Percentiles rank a stretch among this genome's conserved stretches.
These are phyloP conservation scores for Corylus avellana DNA, from an alignment of 306 rosid genomes.

Conservation along the genomic window DNA sequence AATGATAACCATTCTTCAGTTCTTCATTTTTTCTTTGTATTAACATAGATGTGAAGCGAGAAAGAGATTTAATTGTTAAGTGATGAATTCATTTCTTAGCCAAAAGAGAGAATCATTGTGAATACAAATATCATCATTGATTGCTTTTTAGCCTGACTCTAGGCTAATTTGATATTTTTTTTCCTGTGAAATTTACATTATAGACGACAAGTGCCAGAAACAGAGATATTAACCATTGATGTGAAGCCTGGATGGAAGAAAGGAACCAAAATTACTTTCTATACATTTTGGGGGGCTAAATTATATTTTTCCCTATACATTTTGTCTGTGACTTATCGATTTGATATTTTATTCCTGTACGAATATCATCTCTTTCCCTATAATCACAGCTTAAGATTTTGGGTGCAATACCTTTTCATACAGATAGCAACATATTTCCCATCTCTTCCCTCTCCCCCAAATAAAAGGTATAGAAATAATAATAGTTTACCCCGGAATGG, in stretches of 20 bases:
- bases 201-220: constrained; percentile 59
- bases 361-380: too few relatives aligned
- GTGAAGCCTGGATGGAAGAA: constrained; percentile 97
- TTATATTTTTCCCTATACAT: too few relatives aligned
- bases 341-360: too few relatives aligned
- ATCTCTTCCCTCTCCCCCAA: not conserved
- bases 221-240: constrained; percentile 79
- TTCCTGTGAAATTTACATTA: not conserved
- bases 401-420: too few relatives aligned
- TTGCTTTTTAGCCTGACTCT: not conserved
- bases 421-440: too few relatives aligned
- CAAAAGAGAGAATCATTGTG: not conserved
- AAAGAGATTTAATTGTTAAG: not conserved
- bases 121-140: not conserved
- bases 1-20: not conserved
- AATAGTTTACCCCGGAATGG: too few relatives aligned
- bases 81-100: too few relatives aligned
- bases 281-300: too few relatives aligned
- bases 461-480: not conserved
- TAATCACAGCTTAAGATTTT: too few relatives aligned
- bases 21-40: not conserved
- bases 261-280: constrained; percentile 92
- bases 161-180: not conserved
- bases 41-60: too few relatives aligned
- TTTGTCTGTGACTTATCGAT: too few relatives aligned